Evolutionary conservation across 73 alveolate species (phyloP).

Genomic region (Halteria grandinella): DNA sequence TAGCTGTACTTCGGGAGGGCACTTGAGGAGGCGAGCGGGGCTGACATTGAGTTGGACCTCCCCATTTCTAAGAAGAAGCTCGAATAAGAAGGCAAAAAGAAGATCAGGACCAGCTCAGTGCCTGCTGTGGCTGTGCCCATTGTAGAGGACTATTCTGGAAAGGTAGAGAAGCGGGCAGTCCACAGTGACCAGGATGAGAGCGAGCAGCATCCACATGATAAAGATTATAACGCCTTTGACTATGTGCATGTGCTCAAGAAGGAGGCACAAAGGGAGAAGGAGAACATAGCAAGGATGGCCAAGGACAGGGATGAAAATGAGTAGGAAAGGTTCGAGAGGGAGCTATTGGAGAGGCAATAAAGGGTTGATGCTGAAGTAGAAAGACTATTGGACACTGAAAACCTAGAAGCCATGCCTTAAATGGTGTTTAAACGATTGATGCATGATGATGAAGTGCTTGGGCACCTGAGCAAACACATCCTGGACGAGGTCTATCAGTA

Average conservation of each 20-base stretch:
- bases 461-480: slow-evolving; percentile 1
- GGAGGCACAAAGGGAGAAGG: slow-evolving; percentile 8
- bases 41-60: too few species aligned
- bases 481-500: slow-evolving; percentile 25
- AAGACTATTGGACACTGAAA: too few species aligned
- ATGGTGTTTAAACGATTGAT: slow-evolving; percentile 3
- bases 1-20: slow-evolving; percentile 17
- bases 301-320: background rate
- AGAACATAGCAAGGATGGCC: background rate
- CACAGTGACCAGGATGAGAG: background rate
- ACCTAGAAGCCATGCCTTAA: too few species aligned
- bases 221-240: slow-evolving; percentile 30
- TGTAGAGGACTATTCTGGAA: slow-evolving; percentile 23
- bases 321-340: background rate
- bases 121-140: background rate
- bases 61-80: too few species aligned
- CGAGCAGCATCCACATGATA: background rate
- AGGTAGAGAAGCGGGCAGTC: background rate
- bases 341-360: background rate
- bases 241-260: slow-evolving; percentile 1
- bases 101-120: too few species aligned
- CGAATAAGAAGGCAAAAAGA: too few species aligned
- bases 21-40: too few species aligned
- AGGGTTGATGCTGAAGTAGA: background rate
- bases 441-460: slow-evolving; percentile 13